Conservation (phyloP, 176 grass and related monocot genomes). For the Sorghum bicolor region DNA sequence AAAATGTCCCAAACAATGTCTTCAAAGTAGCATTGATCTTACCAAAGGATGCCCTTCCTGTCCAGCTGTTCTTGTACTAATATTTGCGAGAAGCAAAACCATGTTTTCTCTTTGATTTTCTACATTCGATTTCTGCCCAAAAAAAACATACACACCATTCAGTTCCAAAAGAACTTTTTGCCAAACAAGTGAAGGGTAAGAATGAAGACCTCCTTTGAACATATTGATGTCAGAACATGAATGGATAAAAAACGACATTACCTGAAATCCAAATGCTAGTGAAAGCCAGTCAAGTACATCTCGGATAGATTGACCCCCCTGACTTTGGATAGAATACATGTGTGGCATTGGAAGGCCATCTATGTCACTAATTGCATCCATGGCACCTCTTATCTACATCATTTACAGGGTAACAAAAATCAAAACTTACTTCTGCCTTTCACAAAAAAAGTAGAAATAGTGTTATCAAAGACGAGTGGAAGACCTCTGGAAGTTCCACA, state of each 20-base stretch:
- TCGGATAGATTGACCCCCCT: slow-evolving; percentile 28
- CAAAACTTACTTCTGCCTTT: neutral
- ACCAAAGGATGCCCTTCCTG: slow-evolving; percentile 39
- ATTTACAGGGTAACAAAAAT: slow-evolving; percentile 22
- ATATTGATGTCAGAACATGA: neutral
- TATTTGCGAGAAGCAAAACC: slow-evolving; percentile 72
- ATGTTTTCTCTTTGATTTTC: slow-evolving; percentile 79
- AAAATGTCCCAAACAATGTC: neutral
- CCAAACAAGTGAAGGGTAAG: slow-evolving; percentile 18
- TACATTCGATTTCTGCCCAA: slow-evolving; percentile 60
- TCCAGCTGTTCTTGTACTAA: slow-evolving; percentile 35
- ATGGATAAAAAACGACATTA: slow-evolving; percentile 13
- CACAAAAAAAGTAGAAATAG: neutral
- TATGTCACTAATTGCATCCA: slow-evolving; percentile 39
- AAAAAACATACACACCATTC: neutral
- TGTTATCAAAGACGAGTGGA: slow-evolving; percentile 1
- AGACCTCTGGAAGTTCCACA: slow-evolving; percentile 56
- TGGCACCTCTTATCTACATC: slow-evolving; percentile 50
- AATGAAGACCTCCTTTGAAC: neutral
- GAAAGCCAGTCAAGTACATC: slow-evolving; percentile 83
- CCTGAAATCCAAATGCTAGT: slow-evolving; percentile 71
- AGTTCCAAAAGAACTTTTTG: neutral
- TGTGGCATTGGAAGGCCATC: slow-evolving; percentile 53
- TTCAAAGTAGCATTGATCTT: slow-evolving; percentile 30
- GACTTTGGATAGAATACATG: slow-evolving; percentile 15